Conservation (phyloP, 1,284 basidiomycete species). For the Prillingera fragicola region DNA sequence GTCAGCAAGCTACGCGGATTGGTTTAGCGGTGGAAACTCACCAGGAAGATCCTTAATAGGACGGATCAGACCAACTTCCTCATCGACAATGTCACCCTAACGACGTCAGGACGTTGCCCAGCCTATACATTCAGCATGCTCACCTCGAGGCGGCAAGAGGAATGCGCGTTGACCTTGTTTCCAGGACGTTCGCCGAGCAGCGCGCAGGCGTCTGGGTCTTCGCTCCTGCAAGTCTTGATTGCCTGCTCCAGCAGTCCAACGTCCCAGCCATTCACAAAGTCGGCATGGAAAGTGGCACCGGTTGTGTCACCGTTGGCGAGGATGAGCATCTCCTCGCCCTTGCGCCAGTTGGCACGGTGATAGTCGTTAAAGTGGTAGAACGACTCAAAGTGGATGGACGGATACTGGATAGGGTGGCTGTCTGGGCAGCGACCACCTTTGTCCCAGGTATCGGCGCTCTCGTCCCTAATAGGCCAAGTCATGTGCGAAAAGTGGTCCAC, state of each 20-base stretch:
- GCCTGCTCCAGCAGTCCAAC: conserved; percentile 40
- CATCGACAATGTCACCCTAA: conserved; percentile 11
- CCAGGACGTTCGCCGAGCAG: too few species aligned
- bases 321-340: conserved; percentile 25
- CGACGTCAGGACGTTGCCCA: too few species aligned
- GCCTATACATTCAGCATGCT: too few species aligned
- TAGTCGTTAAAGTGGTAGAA: neutral
- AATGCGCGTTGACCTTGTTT: too few species aligned
- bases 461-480: conserved; percentile 31
- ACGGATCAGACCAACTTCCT: conserved; percentile 9
- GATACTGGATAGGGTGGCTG: conserved; percentile 18
- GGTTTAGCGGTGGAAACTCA: too few species aligned
- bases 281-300: conserved; percentile 22
- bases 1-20: too few species aligned
- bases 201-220: too few species aligned
- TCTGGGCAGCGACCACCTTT: conserved; percentile 2
- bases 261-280: conserved; percentile 24
- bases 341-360: too few species aligned
- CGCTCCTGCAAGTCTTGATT: conserved; percentile 42
- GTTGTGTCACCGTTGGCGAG: conserved; percentile 27
- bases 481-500: conserved; percentile 44
- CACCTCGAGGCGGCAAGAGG: too few species aligned
- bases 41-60: too few species aligned
- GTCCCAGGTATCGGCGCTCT: neutral
- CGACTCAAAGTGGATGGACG: neutral